Evolutionary conservation across 164 flowering plant genomes (phyloP).

Genomic region (Euptelea pleiosperma): DNA sequence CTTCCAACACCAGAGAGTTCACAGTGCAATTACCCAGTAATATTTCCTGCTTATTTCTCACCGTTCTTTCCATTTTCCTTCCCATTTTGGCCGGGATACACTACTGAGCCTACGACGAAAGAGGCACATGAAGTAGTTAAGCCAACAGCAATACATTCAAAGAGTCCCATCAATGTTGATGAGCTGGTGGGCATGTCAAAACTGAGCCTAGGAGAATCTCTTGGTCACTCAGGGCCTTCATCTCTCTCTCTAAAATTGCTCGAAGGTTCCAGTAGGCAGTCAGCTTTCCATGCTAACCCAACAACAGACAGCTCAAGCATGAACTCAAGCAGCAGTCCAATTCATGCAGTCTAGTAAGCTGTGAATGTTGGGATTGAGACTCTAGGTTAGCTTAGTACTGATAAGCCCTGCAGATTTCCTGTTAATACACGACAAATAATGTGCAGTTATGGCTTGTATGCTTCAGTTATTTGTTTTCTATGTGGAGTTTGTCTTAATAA

Average conservation of each 20-base stretch:
- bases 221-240: slow-evolving; percentile 39
- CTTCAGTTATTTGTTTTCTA: slow-evolving; percentile 14
- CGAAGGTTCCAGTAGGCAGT: slow-evolving; percentile 64
- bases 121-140: slow-evolving; percentile 69
- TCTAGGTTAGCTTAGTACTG: slow-evolving; percentile 17
- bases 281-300: slow-evolving; percentile 77
- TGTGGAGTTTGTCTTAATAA: slow-evolving; percentile 17
- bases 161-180: slow-evolving; percentile 76
- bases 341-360: slow-evolving; percentile 45
- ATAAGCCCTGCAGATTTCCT: slow-evolving; percentile 18
- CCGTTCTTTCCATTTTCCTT: slow-evolving; percentile 56
- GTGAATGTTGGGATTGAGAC: not conserved
- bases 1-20: slow-evolving; percentile 39
- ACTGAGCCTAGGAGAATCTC: slow-evolving; percentile 62
- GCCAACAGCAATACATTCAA: slow-evolving; percentile 77
- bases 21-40: slow-evolving; percentile 46
- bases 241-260: slow-evolving; percentile 52
- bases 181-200: slow-evolving; percentile 84
- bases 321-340: slow-evolving; percentile 43
- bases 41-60: slow-evolving; percentile 60
- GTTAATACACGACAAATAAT: slow-evolving; percentile 34
- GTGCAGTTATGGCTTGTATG: slow-evolving; percentile 32
- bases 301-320: slow-evolving; percentile 38
- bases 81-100: slow-evolving; percentile 52
- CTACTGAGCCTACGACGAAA: slow-evolving; percentile 30